Evolutionary conservation across 352 stramenopile species (phyloP), one percentile per base, ranked within the genome.

Genomic region (Achlya hypogyna): DNA sequence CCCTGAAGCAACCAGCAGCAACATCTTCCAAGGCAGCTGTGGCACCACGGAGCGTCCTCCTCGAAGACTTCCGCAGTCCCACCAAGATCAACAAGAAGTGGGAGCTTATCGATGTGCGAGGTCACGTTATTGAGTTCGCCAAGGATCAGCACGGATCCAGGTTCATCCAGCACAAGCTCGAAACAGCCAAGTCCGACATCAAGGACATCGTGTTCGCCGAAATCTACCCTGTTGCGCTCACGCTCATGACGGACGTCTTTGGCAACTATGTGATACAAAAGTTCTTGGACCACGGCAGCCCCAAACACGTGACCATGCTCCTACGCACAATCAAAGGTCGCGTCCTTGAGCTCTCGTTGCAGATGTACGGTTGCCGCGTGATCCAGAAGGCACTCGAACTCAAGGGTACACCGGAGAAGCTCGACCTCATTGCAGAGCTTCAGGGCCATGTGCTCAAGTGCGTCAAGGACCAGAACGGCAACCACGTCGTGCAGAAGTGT

Each of bases 221-320:
- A 59, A 80, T 95, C n/a, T 88, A 81, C 28, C 82, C 83, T 12
- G 81, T 89, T 40, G 86, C 81, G 18, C 74, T 95, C 22, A 31
- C 78, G 47, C 70, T 96, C 47, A 96, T 96, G 88, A 91, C 82
- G 31, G 87, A 96, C 62, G 96, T 99, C 6, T 99, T 99, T 75
- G 97, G 97, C 20, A 99, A 99, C 75, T 99, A 99, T 70, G 96
- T 99, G 28, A 96, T 99, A 40, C 97, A 99, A 75, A 98, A 98
- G 71, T 87, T 99, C 34, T 91, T 98, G 64, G 93, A 98, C 59
- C 95, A 97, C 76, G 95, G 95, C 28, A 96, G 79, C 6, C 35
- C 78, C 22, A 77, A 94, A 20, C 91, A 98, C 66, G 88, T 96
- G 53, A 79, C 88, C 38, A 64, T 89, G 32, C 76, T 99, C 9